These are phyloP conservation scores for Mallotus nudiflorus DNA, from an alignment of 345 rosid species.

Conservation along the genomic window DNA sequence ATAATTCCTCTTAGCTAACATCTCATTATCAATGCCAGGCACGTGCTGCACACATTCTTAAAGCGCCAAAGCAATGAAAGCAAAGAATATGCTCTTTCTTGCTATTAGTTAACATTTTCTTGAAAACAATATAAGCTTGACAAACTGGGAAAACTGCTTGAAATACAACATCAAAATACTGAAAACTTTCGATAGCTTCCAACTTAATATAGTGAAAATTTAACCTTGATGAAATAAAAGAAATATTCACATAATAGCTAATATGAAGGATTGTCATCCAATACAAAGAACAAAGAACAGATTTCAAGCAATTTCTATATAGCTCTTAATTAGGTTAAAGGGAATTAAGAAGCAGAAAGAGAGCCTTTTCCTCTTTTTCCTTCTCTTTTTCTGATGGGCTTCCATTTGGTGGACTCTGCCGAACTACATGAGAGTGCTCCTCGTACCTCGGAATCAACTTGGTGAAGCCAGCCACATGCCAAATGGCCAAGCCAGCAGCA, in stretches of 20 bases:
- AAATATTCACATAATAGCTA: not conserved
- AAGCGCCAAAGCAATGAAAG: not conserved
- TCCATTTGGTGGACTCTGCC: not conserved
- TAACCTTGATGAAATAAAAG: not conserved
- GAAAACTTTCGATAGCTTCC: not conserved
- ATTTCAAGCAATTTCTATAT: not conserved
- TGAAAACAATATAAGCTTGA: not conserved
- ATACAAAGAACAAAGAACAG: not conserved
- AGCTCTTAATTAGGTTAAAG: not conserved
- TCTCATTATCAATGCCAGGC: not conserved
- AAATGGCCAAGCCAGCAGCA: not conserved
- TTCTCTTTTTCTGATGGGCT: not conserved
- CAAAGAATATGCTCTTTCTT: not conserved
- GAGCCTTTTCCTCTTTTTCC: not conserved
- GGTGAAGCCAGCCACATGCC: not conserved
- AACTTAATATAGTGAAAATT: not conserved
- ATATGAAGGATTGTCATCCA: not conserved
- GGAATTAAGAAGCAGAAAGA: not conserved
- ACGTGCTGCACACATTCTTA: not conserved
- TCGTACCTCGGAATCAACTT: not conserved
- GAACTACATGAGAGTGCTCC: not conserved
- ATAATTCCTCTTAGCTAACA: slow-evolving; percentile 23
- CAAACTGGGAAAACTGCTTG: not conserved
- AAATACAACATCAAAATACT: not conserved
- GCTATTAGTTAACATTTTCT: not conserved